Evolutionary conservation across 257 asterid genomes (phyloP).

Genomic region (Marsdenia floribunda): DNA sequence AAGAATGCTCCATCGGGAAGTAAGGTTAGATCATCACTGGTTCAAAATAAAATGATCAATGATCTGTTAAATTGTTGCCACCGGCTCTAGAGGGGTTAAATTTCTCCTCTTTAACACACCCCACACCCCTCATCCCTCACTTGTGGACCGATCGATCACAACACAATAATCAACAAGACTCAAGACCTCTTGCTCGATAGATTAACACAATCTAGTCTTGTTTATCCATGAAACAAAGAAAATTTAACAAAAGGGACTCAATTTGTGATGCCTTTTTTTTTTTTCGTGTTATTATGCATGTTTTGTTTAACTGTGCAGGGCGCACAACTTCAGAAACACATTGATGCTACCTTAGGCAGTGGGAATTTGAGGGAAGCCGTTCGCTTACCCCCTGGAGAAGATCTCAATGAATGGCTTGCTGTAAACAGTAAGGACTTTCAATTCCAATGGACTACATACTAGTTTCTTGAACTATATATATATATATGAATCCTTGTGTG

Average conservation of each 20-base stretch:
- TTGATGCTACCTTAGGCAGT: constrained; percentile 44
- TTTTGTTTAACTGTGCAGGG: constrained; percentile 31
- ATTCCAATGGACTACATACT: neutral
- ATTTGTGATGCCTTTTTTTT: too few relatives aligned
- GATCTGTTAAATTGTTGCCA: too few relatives aligned
- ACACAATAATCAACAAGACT: too few relatives aligned
- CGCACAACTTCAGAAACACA: constrained; percentile 34
- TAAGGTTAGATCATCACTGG: constrained; percentile 15
- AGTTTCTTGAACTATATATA: neutral
- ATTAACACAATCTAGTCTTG: neutral
- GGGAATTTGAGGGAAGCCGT: constrained; percentile 72
- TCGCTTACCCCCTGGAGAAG: constrained; percentile 48
- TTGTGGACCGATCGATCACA: too few relatives aligned
- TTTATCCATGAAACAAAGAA: neutral
- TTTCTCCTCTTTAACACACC: too few relatives aligned
- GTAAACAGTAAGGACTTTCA: constrained; percentile 43
- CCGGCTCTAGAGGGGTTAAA: too few relatives aligned
- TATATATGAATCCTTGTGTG: too few relatives aligned
- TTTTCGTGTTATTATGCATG: too few relatives aligned
- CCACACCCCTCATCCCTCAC: too few relatives aligned
- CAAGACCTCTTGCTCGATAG: too few relatives aligned
- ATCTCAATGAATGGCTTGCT: constrained; percentile 59
- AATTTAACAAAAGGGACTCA: neutral
- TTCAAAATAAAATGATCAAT: neutral
- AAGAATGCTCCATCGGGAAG: constrained; percentile 21